A percentile compares a stretch with the other conserved stretches of the same genome.
phyloP scores from a whole-genome alignment of 2,329 filamentous ascomycete genomes.

The Shiraia bambusicola region DNA sequence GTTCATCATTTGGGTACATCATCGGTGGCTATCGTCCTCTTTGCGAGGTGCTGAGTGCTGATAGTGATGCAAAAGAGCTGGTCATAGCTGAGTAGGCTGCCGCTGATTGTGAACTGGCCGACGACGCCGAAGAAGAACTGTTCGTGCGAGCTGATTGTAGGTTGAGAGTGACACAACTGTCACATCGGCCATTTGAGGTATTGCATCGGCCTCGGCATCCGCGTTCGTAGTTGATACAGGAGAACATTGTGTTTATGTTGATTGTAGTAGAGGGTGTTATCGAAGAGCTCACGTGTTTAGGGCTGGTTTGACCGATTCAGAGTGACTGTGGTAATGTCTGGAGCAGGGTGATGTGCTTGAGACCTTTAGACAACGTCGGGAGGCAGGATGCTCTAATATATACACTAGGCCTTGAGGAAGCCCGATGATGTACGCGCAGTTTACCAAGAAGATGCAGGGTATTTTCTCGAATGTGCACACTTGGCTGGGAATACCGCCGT shows the following conservation, averaged over 20 bases:
- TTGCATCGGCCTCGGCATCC: constrained; percentile 48
- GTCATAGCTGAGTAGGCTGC: constrained; percentile 45
- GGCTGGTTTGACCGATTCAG: neutral
- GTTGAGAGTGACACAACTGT: constrained; percentile 45
- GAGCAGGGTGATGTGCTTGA: constrained; percentile 2
- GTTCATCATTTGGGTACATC: constrained; percentile 3
- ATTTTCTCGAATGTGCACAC: constrained; percentile 12
- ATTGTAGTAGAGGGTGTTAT: neutral
- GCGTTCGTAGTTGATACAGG: constrained; percentile 48
- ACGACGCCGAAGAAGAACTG: constrained; percentile 37
- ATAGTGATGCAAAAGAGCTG: constrained; percentile 44
- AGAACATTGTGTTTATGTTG: constrained; percentile 37
- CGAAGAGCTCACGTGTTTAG: neutral
- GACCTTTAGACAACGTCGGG: constrained; percentile 1
- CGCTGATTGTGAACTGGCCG: constrained; percentile 23
- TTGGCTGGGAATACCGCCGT: constrained; percentile 23
- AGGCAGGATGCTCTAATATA: constrained; percentile 24
- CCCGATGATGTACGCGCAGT: constrained; percentile 34
- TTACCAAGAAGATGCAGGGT: constrained; percentile 28
- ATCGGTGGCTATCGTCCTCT: constrained; percentile 22
- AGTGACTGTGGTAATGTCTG: constrained; percentile 2
- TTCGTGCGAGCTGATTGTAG: constrained; percentile 37
- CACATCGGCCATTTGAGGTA: constrained; percentile 39
- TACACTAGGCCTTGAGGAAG: constrained; percentile 21
- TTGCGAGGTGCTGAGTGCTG: constrained; percentile 26